Percentiles rank a stretch among this genome's conserved stretches.
These are phyloP conservation scores for Colletotrichum viniferum DNA, from an alignment of 2,329 filamentous ascomycete genomes.

Conservation along the genomic window DNA sequence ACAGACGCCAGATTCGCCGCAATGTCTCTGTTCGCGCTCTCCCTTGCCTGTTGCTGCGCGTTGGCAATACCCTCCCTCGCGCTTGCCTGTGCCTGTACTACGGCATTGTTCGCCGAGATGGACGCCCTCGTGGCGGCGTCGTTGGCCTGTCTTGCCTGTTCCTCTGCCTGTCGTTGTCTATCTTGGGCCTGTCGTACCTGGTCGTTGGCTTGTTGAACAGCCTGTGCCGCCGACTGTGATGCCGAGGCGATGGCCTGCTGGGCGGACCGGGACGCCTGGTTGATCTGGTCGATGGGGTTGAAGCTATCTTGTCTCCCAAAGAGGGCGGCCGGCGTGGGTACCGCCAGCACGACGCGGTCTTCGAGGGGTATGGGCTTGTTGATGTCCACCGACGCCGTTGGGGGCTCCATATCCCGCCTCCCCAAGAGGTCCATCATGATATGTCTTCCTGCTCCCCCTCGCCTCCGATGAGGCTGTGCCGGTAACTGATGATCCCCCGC, in stretches of 20 bases:
- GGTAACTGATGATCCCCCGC: background rate
- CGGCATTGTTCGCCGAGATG: slow-evolving; percentile 25
- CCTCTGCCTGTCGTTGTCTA: slow-evolving; percentile 23
- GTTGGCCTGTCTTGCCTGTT: slow-evolving; percentile 24
- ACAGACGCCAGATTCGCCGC: slow-evolving; percentile 26
- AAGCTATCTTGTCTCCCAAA: background rate
- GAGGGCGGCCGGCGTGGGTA: slow-evolving; percentile 12
- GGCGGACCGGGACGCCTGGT: slow-evolving; percentile 12
- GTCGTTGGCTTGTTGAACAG: slow-evolving; percentile 26
- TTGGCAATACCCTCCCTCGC: slow-evolving; percentile 19
- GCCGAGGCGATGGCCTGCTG: slow-evolving; percentile 19
- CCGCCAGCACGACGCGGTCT: slow-evolving; percentile 11
- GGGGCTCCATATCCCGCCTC: background rate
- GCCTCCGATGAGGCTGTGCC: slow-evolving; percentile 1
- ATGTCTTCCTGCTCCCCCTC: background rate
- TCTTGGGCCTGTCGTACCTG: slow-evolving; percentile 28
- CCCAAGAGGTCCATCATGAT: background rate
- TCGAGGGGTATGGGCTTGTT: slow-evolving; percentile 7
- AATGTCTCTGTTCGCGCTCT: slow-evolving; percentile 24
- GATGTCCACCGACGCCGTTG: slow-evolving; percentile 3
- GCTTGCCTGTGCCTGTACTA: slow-evolving; percentile 22
- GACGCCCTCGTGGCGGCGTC: slow-evolving; percentile 28
- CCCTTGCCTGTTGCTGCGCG: slow-evolving; percentile 24
- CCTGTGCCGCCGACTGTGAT: slow-evolving; percentile 24
- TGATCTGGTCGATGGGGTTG: slow-evolving; percentile 17